These are phyloP conservation scores for Calocybe gangraenosa DNA, from an alignment of 768 basidiomycete species.

Conservation along the genomic window DNA sequence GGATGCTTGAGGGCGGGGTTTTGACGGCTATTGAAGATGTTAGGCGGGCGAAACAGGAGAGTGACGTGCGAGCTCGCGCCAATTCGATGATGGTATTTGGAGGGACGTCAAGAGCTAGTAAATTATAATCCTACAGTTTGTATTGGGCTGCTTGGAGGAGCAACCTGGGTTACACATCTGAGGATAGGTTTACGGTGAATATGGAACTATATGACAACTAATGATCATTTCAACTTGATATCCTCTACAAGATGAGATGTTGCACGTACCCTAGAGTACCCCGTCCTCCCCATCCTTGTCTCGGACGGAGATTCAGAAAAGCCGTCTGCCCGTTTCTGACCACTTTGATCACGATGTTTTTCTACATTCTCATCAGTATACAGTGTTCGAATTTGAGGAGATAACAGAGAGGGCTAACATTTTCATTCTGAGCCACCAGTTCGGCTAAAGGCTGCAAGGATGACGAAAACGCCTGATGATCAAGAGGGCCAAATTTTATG, in stretches of 20 bases:
- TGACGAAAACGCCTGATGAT: conserved; percentile 44
- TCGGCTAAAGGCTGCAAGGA: conserved; percentile 66
- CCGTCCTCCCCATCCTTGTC: conserved; percentile 82
- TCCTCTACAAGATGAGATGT: background rate
- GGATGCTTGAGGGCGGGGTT: conserved; percentile 41
- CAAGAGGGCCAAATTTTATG: conserved; percentile 67
- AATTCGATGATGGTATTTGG: conserved; percentile 36
- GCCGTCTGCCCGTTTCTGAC: conserved; percentile 44
- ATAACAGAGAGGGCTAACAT: conserved; percentile 43
- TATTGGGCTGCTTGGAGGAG: background rate
- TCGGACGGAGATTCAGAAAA: conserved; percentile 58
- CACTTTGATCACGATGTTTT: conserved; percentile 53
- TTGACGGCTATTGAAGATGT: conserved; percentile 34
- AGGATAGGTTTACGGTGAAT: conserved; percentile 17
- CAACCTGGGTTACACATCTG: background rate
- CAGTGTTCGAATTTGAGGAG: background rate
- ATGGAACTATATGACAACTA: conserved; percentile 66
- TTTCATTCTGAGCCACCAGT: conserved; percentile 74
- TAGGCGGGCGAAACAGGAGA: conserved; percentile 22
- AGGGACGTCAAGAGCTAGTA: conserved; percentile 14
- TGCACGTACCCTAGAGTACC: conserved; percentile 73
- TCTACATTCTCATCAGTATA: conserved; percentile 32
- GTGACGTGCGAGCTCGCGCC: conserved; percentile 18
- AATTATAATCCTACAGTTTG: conserved; percentile 14
- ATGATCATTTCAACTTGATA: conserved; percentile 7